A percentile compares a stretch with the other conserved stretches of the same genome.
These are phyloP conservation scores for Macrophomina pseudophaseolina DNA, from an alignment of 2,329 filamentous ascomycete genomes.

Conservation along the genomic window DNA sequence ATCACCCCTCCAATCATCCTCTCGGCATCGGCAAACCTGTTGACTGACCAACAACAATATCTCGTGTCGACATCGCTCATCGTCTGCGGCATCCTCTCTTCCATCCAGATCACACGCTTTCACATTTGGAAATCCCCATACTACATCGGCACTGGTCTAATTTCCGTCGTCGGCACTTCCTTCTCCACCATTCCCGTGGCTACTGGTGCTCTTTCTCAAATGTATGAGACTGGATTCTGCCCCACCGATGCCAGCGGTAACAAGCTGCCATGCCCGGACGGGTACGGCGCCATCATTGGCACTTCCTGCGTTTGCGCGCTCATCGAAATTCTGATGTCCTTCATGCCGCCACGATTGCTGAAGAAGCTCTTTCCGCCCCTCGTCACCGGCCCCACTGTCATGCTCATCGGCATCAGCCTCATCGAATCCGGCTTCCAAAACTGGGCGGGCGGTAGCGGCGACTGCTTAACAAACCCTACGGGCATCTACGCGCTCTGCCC, in stretches of 20 bases:
- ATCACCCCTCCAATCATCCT: slow-evolving; percentile 82
- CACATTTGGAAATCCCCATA: slow-evolving; percentile 75
- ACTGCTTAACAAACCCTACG: slow-evolving; percentile 53
- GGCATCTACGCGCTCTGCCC: slow-evolving; percentile 67
- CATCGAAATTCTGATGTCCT: slow-evolving; percentile 75
- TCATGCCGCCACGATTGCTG: slow-evolving; percentile 71
- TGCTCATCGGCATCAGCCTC: slow-evolving; percentile 75
- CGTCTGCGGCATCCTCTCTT: slow-evolving; percentile 75
- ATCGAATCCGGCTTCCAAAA: slow-evolving; percentile 74
- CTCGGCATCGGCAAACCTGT: slow-evolving; percentile 65
- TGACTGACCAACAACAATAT: slow-evolving; percentile 68
- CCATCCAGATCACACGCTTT: slow-evolving; percentile 78
- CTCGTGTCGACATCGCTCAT: slow-evolving; percentile 80
- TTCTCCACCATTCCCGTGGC: slow-evolving; percentile 79
- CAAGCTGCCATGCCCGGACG: slow-evolving; percentile 74
- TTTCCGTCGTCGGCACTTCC: slow-evolving; percentile 79
- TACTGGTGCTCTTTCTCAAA: slow-evolving; percentile 72
- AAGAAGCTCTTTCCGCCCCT: slow-evolving; percentile 80
- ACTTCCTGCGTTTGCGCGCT: slow-evolving; percentile 58
- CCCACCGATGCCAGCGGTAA: slow-evolving; percentile 65
- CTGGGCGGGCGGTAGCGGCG: slow-evolving; percentile 78
- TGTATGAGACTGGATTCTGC: slow-evolving; percentile 76
- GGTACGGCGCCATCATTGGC: slow-evolving; percentile 76
- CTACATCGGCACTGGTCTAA: slow-evolving; percentile 69
- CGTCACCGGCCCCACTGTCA: slow-evolving; percentile 70